Evolutionary conservation across 2,329 filamentous ascomycete genomes (phyloP), one percentile per base, ranked within the genome.

Genomic region (Anthostomella pinea): DNA sequence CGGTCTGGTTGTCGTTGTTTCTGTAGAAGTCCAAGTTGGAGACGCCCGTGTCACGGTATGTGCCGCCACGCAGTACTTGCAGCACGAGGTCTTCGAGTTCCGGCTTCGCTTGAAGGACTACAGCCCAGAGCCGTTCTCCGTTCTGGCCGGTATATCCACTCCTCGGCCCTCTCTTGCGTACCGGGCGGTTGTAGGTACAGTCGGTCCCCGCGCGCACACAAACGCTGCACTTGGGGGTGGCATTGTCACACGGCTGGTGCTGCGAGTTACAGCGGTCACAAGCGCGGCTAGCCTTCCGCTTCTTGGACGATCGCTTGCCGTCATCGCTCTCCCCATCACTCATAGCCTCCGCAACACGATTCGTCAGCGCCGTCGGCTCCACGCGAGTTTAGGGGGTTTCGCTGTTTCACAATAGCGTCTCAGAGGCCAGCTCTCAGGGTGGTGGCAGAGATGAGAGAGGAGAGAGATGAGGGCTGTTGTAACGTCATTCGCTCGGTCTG

Each of bases 211-310:
- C 57, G 13, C 57, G 55, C 35, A 64, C 62, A 34, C 68, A 71
- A 26, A 70, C 67, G 46, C 65, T 60, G 46, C 68, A 71, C 29
- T 67, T 63, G n/a, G 68, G 68, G 28, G 58, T 54, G 31, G 64
- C 65, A 42, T 71, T 71, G 52, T 71, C 68, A 50, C 68, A 71
- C 5, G 68, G 67, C 52, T 70, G 67, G 42, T 70, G 67, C 49
- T 70, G 68, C 35, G 66, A 62, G 43, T 70, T 68, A 43, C 67
- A 70, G 30, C 67, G 68, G 54, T 70, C 67, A 53, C 67, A 70
- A 34, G 56, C 57, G 21, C 56, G 55, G 31, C 55, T 59, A 23
- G 57, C 56, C 51, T 59, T 60, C 40, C 56, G 53, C 47, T 60
- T 59, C 45, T 68, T 70, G 39, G 35, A 45, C 29, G 43, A 33